Evolutionary conservation across 176 grass and related monocot genomes (phyloP), one percentile per base, ranked within the genome.

Genomic region (Leersia perrieri): DNA sequence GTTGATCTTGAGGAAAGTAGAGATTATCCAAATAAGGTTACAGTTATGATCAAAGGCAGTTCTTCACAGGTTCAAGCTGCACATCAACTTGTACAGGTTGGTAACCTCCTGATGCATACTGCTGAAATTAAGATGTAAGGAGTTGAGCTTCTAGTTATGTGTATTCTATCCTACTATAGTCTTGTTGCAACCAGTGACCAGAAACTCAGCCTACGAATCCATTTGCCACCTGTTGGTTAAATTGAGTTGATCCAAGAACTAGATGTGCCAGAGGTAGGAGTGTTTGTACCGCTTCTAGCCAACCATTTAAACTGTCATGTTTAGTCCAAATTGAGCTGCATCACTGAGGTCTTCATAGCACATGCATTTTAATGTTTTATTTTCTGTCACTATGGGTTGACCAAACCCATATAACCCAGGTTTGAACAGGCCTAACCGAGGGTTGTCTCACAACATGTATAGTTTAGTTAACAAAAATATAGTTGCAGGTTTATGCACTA

Each of bases 81-180:
- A 11, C 91, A 89, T 63, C 86, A 89, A 47, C 86, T 97, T 73
- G 75, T 97, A 80, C 83, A 93, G 94, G 91, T 97, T 72, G 41
- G 63, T 57, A 78, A 40, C 9, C 12, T 66, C 69, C 11, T 73
- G 18, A 53, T 65, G 75, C 9, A 9, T 65, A 14, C 40, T 79
- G n/a, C 66, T 33, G 18, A 72, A 53, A 40, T 15, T 74, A 66
- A 35, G 33, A 74, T 28, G 28, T 74, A 15, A 27, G 33, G 33
- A 60, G 42, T 70, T 60, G 18, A 39, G 33, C 29, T 16, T 36
- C 32, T 35, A 55, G 23, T 63, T 76, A n/a, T 65, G 36, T 28
- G 22, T 64, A 44, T 63, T 63, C 3, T 77, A 44, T 8, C 40
- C 34, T n/a, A 41, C n/a, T n/a, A n/a, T n/a, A 49, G 30, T 68